Evolutionary conservation across 805 yeast genomes (phyloP), one percentile per base, ranked within the genome.

Genomic region (Debaryomyces maramus): DNA sequence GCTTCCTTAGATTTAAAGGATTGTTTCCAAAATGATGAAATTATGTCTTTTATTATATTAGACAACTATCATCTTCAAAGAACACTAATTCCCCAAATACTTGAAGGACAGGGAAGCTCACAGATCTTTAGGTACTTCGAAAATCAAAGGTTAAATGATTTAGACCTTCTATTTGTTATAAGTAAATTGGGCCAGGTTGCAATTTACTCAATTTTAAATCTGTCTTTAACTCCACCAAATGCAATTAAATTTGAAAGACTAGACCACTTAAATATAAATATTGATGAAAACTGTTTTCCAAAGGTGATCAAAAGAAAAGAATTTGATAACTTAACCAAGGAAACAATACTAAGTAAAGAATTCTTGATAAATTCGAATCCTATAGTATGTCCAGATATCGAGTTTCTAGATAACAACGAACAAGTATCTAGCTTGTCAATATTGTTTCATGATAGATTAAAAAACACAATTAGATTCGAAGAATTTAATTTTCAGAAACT

Each of bases 201-300:
- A 2, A 51, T 80, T 0, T 73, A 71, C 50, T 63, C 76, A 2
- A 50, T 85, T 24, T 67, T 70, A 16, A 79, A 82, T 51, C 53
- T 83, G 10, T 67, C 78, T 1, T 58, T 62, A 16, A 65, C 66
- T 44, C 85, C 85, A 1, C 88, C 88, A 18, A 74, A 73, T 39
- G 66, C 73, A 23, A 65, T 82, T 45, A 48, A 56, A 16, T 65
- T 75, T 20, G 67, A 64, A 16, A 60, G 62, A 34, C 40, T 83
- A 18, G 47, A 44, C 14, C 42, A 46, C 10, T 45, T 45, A 7
- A 13, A 34, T 11, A 40, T 48, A 11, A 31, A 38, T 13, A 46
- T 52, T 20, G 43, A 43, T 5, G 19, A 23, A 5, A 41, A 46
- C 14, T 38, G 36, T 45, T 23, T 56, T 51, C 41, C 58, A 47